Conservation (phyloP, 176 grass and related monocot species). For the bread wheat (Triticum aestivum) region DNA sequence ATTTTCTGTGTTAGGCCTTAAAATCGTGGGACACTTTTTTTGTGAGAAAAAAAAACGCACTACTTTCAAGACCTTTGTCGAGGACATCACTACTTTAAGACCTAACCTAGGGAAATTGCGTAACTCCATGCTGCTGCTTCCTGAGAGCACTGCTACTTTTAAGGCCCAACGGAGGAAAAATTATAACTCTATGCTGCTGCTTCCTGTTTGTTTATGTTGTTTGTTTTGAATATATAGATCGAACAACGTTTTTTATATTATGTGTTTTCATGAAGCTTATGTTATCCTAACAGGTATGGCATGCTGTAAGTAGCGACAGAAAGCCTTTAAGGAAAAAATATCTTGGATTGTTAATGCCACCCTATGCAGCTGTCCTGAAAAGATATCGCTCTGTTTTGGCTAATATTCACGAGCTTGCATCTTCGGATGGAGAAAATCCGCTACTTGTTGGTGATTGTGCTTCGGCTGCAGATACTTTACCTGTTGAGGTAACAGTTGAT, state of each 20-base stretch:
- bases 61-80: not conserved
- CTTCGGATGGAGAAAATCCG: constrained; percentile 85
- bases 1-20: constrained; percentile 12
- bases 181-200: not conserved
- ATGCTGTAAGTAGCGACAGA: constrained; percentile 79
- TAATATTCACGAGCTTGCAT: constrained; percentile 80
- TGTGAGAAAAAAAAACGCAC: not conserved
- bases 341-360: constrained; percentile 75
- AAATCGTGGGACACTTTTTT: not conserved
- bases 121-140: constrained; percentile 11
- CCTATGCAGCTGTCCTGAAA: constrained; percentile 78
- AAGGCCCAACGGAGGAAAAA: too few species aligned
- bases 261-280: constrained; percentile 41
- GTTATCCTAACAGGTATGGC: constrained; percentile 70
- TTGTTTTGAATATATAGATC: constrained; percentile 23
- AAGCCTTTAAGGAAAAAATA: constrained; percentile 87
- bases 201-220: constrained; percentile 11
- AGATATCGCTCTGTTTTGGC: constrained; percentile 80
- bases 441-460: constrained; percentile 72
- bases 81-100: not conserved
- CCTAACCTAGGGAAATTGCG: not conserved
- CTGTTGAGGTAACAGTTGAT: constrained; percentile 62
- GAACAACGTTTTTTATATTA: constrained; percentile 26
- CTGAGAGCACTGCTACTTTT: not conserved
- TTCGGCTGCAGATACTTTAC: constrained; percentile 68